phyloP scores from a whole-genome alignment of 306 rosid species.

The Acacia crassicarpa region DNA sequence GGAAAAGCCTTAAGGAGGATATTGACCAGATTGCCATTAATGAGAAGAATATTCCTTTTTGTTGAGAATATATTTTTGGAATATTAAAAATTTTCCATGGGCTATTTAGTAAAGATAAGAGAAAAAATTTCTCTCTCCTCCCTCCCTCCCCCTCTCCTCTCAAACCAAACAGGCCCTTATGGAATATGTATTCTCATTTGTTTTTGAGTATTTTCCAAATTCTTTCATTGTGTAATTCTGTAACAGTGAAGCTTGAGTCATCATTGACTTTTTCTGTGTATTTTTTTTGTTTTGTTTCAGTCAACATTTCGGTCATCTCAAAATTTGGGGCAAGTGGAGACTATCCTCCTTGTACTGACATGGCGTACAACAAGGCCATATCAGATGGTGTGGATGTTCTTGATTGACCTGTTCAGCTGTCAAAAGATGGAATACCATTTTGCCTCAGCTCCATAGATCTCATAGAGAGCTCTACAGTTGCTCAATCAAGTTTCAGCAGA shows the following conservation, averaged over 20 bases:
- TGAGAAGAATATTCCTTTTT: too few species aligned
- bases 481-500: constrained; percentile 43
- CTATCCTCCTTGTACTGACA: constrained; percentile 67
- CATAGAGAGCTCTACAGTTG: constrained; percentile 59
- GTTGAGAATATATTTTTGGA: too few species aligned
- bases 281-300: constrained; percentile 36
- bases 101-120: too few species aligned
- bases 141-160: too few species aligned
- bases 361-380: constrained; percentile 63
- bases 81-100: too few species aligned
- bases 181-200: background rate
- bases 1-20: too few species aligned
- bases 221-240: constrained; percentile 10
- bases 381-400: constrained; percentile 71
- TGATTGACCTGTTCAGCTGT: constrained; percentile 85
- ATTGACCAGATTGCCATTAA: too few species aligned
- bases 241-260: constrained; percentile 2
- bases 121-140: too few species aligned
- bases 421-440: constrained; percentile 84
- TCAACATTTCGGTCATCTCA: constrained; percentile 62
- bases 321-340: constrained; percentile 91
- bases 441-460: constrained; percentile 76
- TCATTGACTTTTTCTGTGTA: constrained; percentile 34
- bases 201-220: constrained; percentile 14
- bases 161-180: too few species aligned